Percentiles rank a stretch among this genome's conserved stretches.
Conservation (phyloP, 2,329 filamentous ascomycete species). For the Pseudogymnoascus destructans region DNA sequence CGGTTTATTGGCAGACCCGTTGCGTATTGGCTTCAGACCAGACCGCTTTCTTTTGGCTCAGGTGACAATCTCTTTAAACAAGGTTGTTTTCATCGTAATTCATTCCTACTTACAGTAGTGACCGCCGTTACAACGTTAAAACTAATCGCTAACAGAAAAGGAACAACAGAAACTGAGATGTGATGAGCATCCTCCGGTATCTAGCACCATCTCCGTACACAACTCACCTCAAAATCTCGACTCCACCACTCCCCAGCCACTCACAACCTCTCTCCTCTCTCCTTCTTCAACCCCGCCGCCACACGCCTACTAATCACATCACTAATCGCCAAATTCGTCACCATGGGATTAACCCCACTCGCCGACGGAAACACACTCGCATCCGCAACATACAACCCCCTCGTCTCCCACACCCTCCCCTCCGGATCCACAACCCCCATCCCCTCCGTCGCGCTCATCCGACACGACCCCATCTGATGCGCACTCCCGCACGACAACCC, state of each 20-base stretch:
- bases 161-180: not conserved
- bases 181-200: not conserved
- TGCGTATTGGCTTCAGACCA: too few relatives aligned
- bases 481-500: constrained; percentile 48
- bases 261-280: not conserved
- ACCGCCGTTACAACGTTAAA: not conserved
- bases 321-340: constrained; percentile 59
- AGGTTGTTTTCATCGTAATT: not conserved
- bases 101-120: not conserved
- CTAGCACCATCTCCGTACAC: not conserved
- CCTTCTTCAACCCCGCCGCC: constrained; percentile 32
- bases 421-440: constrained; percentile 44
- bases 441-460: constrained; percentile 44
- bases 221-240: not conserved
- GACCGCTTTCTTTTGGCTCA: not conserved
- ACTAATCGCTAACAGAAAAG: not conserved
- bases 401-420: constrained; percentile 51
- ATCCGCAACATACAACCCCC: constrained; percentile 58
- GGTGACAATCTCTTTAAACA: not conserved
- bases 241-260: not conserved
- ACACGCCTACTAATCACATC: constrained; percentile 51
- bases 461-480: constrained; percentile 72
- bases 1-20: too few relatives aligned
- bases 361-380: constrained; percentile 64
- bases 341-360: constrained; percentile 72